A percentile compares a stretch with the other conserved stretches of the same genome.
These are phyloP conservation scores for Gloeostereum incarnatum DNA, from an alignment of 768 basidiomycete species.

Conservation along the genomic window DNA sequence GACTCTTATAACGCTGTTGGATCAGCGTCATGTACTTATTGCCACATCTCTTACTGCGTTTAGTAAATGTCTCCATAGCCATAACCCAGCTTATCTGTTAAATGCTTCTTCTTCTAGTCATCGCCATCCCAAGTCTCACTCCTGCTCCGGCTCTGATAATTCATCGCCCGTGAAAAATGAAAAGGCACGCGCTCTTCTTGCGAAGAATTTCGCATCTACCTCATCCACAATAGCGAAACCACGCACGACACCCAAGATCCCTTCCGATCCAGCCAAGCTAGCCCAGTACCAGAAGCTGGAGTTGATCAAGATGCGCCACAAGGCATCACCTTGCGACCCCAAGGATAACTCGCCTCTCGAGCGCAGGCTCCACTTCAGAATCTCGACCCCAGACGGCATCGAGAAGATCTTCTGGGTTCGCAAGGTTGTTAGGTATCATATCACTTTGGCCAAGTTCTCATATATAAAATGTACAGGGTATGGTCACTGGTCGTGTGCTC, in stretches of 20 bases:
- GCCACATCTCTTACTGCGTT: conserved; percentile 53
- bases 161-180: conserved; percentile 24
- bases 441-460: too few species aligned
- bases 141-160: conserved; percentile 27
- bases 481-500: too few species aligned
- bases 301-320: conserved; percentile 69
- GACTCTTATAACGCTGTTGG: conserved; percentile 15
- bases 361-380: conserved; percentile 51
- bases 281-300: conserved; percentile 49
- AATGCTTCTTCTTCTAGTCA: conserved; percentile 37
- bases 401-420: conserved; percentile 59
- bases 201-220: conserved; percentile 35
- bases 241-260: conserved; percentile 20
- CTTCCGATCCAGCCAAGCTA: conserved; percentile 43
- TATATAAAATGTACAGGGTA: too few species aligned
- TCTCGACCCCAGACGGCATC: conserved; percentile 19
- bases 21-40: conserved; percentile 36
- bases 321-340: conserved; percentile 53
- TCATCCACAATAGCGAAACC: conserved; percentile 15
- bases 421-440: too few species aligned
- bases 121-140: conserved; percentile 54
- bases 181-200: conserved; percentile 42
- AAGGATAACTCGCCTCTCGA: conserved; percentile 44
- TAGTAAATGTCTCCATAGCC: conserved; percentile 28
- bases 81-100: conserved; percentile 4